Evolutionary conservation across 371 early-diverging fungal species (phyloP), one percentile per base, ranked within the genome.

Genomic region (Dichotomocladium elegans): DNA sequence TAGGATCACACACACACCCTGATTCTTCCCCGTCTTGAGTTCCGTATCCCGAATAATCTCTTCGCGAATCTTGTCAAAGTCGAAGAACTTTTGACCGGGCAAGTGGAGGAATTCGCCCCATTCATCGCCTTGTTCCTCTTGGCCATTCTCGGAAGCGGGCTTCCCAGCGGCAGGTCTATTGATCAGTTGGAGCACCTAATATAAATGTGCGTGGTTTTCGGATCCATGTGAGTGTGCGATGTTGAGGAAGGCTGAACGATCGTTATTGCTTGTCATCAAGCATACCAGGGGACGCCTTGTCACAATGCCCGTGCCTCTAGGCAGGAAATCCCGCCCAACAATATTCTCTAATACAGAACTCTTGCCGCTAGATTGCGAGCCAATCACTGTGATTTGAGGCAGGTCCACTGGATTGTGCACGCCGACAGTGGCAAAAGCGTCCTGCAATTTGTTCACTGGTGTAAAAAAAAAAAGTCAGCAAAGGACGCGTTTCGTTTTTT

Each of bases 311-410:
- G 92, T 87, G 51, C 99, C 99, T 42, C 99, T 79, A 17, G 99
- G 99, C 53, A 99, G 72, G 75, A 99, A 96, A 72, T 99, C 99
- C 55, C 92, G 80, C 22, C 98, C 97, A 21, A 99, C 96, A 74
- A 99, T 94, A 74, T 98, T 98, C 61, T 99, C 99, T 29, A 99
- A 83, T 29, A 99, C 99, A 26, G 98, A 98, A 67, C 91, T 90
- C 77, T 99, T 99, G 37, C 99, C 99, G 68, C 92, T 89, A 56
- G 93, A 92, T 75, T 99, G 98, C n/a, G 89, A 88, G 31, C 98
- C 99, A 66, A 99, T 92, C 37, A 98, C 99, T 40, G 92, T 92
- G 68, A 99, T 98, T 76, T 98, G 99, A 9, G 99, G 99, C 44
- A 99, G 76, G 77, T 99, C 99, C 5, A 99, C 93, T 4, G 98